Conservation (phyloP, 2,329 filamentous ascomycete genomes). For the Colletotrichum euphorbiae region DNA sequence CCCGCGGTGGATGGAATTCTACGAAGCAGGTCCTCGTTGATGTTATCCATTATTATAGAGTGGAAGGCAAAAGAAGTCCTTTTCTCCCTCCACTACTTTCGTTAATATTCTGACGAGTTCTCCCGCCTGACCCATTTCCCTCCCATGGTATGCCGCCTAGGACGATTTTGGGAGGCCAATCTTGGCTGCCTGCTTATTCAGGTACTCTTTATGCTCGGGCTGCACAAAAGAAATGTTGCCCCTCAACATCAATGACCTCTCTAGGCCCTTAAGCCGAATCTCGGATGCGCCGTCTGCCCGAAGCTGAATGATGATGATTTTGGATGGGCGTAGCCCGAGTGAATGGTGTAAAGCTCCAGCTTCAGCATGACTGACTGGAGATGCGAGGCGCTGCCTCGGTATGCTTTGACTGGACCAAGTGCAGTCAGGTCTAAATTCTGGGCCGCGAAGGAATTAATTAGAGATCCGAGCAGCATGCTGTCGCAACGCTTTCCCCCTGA, state of each 20-base stretch:
- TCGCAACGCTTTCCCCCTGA: constrained; percentile 20
- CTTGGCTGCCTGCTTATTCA: constrained; percentile 24
- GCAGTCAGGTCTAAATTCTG: constrained; percentile 18
- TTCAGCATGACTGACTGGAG: constrained; percentile 17
- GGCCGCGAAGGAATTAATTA: constrained; percentile 25
- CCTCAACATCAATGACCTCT: constrained; percentile 7
- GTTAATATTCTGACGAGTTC: too few species aligned
- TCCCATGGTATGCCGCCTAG: background rate
- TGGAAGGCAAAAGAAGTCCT: too few species aligned
- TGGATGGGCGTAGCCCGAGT: constrained; percentile 11
- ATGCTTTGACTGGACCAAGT: background rate
- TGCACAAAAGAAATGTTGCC: constrained; percentile 2
- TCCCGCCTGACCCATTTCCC: too few species aligned
- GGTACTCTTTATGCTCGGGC: constrained; percentile 21
- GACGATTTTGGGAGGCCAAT: constrained; percentile 4
- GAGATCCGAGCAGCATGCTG: constrained; percentile 32
- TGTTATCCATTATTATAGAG: too few species aligned
- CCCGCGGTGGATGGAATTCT: too few species aligned
- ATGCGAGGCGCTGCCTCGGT: constrained; percentile 20
- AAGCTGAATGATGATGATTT: constrained; percentile 5
- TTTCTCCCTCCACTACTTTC: too few species aligned
- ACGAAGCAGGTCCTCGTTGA: too few species aligned
- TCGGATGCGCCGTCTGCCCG: background rate
- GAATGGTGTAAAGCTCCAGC: constrained; percentile 27
- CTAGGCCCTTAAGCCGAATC: constrained; percentile 4